A percentile compares a stretch with the other conserved stretches of the same genome.
These are phyloP conservation scores for maize (Zea mays) DNA, from an alignment of 176 grass and related monocot species.

Conservation along the genomic window DNA sequence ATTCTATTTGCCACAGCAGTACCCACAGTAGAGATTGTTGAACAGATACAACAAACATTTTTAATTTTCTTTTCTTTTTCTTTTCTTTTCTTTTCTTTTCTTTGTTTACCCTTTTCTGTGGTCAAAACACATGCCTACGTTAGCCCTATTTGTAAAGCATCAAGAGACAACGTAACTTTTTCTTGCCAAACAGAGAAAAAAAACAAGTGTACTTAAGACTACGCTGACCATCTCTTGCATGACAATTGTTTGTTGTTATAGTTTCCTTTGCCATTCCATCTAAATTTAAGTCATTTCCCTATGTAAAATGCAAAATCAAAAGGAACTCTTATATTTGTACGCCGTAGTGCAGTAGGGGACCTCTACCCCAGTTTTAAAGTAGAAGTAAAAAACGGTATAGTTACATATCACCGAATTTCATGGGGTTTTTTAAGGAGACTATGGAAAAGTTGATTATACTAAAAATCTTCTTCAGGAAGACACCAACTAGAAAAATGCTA, in stretches of 20 bases:
- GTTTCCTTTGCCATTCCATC: background rate
- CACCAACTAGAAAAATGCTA: background rate
- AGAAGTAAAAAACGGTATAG: background rate
- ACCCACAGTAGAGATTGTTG: constrained; percentile 39
- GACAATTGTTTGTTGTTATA: constrained; percentile 18
- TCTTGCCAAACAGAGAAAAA: background rate
- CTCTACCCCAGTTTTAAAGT: background rate
- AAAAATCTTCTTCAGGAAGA: background rate
- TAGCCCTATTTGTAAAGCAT: constrained; percentile 34
- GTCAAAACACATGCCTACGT: background rate
- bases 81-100: background rate
- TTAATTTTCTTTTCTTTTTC: background rate
- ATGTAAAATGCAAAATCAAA: constrained; percentile 14
- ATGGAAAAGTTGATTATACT: background rate
- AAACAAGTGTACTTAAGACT: background rate
- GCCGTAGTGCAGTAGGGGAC: background rate
- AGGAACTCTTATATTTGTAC: background rate
- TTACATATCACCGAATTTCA: background rate
- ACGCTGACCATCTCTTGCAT: background rate
- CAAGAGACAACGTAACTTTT: constrained; percentile 17
- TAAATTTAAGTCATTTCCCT: background rate
- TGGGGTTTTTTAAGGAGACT: background rate
- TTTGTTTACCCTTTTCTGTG: background rate
- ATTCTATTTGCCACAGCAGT: constrained; percentile 26
- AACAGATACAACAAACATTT: constrained; percentile 25